phyloP scores from a whole-genome alignment of 768 basidiomycete species.

The Chalciporus chontae region DNA sequence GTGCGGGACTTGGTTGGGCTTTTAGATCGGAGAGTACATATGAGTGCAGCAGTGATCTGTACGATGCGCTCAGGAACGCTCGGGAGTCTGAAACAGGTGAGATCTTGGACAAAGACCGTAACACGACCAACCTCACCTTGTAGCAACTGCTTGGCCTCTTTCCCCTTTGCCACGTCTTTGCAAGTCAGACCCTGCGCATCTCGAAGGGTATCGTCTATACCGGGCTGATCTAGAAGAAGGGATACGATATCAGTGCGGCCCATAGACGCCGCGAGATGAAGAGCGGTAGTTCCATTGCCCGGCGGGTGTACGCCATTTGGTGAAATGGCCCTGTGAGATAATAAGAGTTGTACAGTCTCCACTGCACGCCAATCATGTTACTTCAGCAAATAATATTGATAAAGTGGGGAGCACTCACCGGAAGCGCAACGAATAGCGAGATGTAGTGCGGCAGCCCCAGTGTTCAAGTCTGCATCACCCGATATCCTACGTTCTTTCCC shows the following conservation, averaged over 20 bases:
- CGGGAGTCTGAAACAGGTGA: slow-evolving; percentile 61
- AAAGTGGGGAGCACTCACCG: slow-evolving; percentile 40
- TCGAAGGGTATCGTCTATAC: slow-evolving; percentile 71
- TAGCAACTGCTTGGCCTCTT: slow-evolving; percentile 62
- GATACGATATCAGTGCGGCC: slow-evolving; percentile 70
- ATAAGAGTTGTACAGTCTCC: slow-evolving; percentile 63
- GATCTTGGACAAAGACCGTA: background rate
- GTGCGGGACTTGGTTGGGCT: slow-evolving; percentile 39
- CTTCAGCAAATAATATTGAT: background rate
- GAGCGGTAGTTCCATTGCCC: slow-evolving; percentile 65
- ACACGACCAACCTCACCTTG: slow-evolving; percentile 46
- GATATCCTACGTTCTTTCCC: slow-evolving; percentile 58
- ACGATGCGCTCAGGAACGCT: slow-evolving; percentile 68
- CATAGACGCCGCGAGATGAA: slow-evolving; percentile 70
- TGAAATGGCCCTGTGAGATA: slow-evolving; percentile 72
- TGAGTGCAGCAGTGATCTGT: slow-evolving; percentile 64
- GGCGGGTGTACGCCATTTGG: slow-evolving; percentile 76
- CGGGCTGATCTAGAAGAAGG: slow-evolving; percentile 74
- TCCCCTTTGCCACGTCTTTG: slow-evolving; percentile 67
- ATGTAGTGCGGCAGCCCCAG: slow-evolving; percentile 73
- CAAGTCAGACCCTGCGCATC: slow-evolving; percentile 67
- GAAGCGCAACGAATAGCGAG: slow-evolving; percentile 81
- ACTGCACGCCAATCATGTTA: slow-evolving; percentile 34
- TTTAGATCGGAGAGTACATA: slow-evolving; percentile 63
- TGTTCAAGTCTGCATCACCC: slow-evolving; percentile 49